Evolutionary conservation across 306 rosid genomes (phyloP), one percentile per base, ranked within the genome.

Genomic region (Rubus idaeus): DNA sequence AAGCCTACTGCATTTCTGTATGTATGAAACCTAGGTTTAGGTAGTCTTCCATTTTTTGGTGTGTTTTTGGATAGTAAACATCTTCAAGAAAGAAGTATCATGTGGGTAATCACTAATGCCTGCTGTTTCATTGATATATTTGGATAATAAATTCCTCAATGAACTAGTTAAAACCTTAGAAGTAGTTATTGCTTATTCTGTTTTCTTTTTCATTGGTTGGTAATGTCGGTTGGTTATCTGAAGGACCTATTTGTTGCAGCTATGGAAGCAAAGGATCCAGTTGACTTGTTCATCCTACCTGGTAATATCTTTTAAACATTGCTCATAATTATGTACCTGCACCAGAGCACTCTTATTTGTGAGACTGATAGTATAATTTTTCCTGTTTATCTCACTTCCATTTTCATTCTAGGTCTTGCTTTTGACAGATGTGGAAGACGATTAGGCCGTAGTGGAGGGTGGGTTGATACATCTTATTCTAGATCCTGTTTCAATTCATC

Each of bases 361-460:
- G 23, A 44, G 53, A 20, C 39, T 10, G 13, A 3, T 60, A 17
- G 49, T 71, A 71, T 37, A 52, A n/a, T 39, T 63, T 5, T n/a
- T 10, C 6, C 26, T 71, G 50, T 71, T 23, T 71, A 11, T 71
- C 65, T 53, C 47, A 52, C 51, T 40, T 53, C 11, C 21, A n/a
- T 64, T 83, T 77, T 77, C 53, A 74, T 84, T 9, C 46, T 81
- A 91, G 98, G 97, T 70, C 87, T 92, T 76, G 98, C 95, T 64
- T 94, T 94, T 84, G 96, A 94, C 83, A 92, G 84, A 86, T 78
- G 91, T 55, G 97, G 98, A 83, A 89, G 89, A 84, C 97, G 98
- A 37, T 77, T 95, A 79, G 98, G 97, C 67, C 97, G 93, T 74
- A 93, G 98, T 62, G 97, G 97, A 85, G 97, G 98, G 98, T 94